Base-by-base conservation (phyloP, 1,284 basidiomycete species). In the Chiua sp. region DNA sequence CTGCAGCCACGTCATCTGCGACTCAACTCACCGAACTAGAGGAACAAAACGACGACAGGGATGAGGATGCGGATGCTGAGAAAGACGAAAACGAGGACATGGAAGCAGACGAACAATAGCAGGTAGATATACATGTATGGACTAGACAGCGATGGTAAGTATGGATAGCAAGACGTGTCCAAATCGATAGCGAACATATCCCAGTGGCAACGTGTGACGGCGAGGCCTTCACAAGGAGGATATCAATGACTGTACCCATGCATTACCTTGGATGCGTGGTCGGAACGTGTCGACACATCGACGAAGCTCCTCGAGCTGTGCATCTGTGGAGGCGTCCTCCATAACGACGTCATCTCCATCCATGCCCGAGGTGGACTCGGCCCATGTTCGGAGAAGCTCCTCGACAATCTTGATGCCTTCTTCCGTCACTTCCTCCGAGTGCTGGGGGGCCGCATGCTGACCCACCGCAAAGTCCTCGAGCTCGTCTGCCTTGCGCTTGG, bases 401-500 rank as follows among this genome's bases (percentile, higher is more conserved):
- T 96, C 88, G 60, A 98, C 86, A 26, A 97, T 82, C 56, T 83
- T 78, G 11, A 95, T 89, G 2, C 96, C 96, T 65, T 91, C 86
- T 53, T 93, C 88, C 4, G 85, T 87, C 53, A 90, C 83, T 20
- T 87, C 83, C 39, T 86, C 76, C 18, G 87, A 75, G 56, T 89
- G 80, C 48, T 84, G 80, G 8, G 82, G 72, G 28, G 83, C 79
- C 13, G 72, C 67, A 58, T 69, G 67, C 69, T 77, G 72, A 56
- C 77, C 73, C 63, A 83, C 82, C 32, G 89, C 90, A 75, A 96
- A 97, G 71, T 98, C 96, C 78, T 99, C 98, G 33, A 99, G 80
- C 67, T 98, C 97, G 67, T 97, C 94, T 0, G 97, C 97, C 73
- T 98, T 99, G 51, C 91, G 85, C 76, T 94, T 94, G 7, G 98